Evolutionary conservation across 176 grass and related monocot species (phyloP).

Genomic region (Thinopyrum elongatum): DNA sequence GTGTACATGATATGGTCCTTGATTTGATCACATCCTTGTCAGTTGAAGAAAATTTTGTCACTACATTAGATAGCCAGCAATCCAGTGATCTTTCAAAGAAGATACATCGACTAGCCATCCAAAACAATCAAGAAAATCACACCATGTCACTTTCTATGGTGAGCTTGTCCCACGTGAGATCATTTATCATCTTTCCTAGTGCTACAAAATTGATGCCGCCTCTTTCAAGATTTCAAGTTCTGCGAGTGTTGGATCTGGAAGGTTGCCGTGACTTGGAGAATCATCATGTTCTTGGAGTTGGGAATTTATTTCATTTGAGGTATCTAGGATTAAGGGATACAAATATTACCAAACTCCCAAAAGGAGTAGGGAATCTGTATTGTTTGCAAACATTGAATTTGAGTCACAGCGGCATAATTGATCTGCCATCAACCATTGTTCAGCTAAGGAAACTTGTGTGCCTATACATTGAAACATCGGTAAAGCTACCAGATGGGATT

Average conservation of each 20-base stretch:
- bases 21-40: constrained; percentile 30
- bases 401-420: background rate
- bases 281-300: background rate
- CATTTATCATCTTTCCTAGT: constrained; percentile 21
- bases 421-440: constrained; percentile 4
- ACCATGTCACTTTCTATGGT: no score
- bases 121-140: background rate
- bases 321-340: constrained; percentile 14
- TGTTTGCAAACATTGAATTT: constrained; percentile 19
- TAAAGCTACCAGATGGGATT: constrained; percentile 7
- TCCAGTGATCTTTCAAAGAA: background rate
- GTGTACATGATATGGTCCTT: background rate
- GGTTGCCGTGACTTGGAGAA: background rate
- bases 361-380: background rate
- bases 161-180: background rate
- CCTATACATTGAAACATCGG: background rate
- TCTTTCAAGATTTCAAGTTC: constrained; percentile 3
- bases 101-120: constrained; percentile 5
- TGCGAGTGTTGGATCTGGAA: constrained; percentile 23
- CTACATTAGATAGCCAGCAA: background rate
- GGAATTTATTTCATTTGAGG: background rate
- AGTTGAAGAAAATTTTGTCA: constrained; percentile 18
- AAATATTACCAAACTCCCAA: background rate
- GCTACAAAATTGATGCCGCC: background rate
- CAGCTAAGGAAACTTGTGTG: background rate